Percentiles rank a stretch among this genome's conserved stretches.
phyloP scores from a whole-genome alignment of 2,329 filamentous ascomycete genomes.

The Ophiocordyceps camponoti-floridani region DNA sequence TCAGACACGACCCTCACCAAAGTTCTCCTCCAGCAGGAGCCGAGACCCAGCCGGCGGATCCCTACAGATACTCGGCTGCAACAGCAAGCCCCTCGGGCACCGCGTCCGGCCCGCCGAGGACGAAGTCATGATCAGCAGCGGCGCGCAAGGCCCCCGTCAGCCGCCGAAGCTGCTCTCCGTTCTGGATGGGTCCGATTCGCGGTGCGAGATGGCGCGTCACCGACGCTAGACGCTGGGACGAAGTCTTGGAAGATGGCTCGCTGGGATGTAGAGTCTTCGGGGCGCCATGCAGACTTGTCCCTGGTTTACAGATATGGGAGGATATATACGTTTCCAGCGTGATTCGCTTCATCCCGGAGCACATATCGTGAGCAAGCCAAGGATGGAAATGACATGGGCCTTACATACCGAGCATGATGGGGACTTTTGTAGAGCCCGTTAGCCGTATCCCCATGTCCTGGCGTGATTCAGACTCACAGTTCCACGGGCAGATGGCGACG shows the following conservation, averaged over 20 bases:
- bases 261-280: slow-evolving; percentile 42
- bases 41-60: slow-evolving; percentile 34
- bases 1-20: slow-evolving; percentile 5
- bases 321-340: slow-evolving; percentile 30
- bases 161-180: slow-evolving; percentile 43
- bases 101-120: not conserved
- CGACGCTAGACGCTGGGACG: slow-evolving; percentile 15
- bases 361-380: not conserved
- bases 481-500: slow-evolving; percentile 30
- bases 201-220: slow-evolving; percentile 13
- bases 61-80: slow-evolving; percentile 36
- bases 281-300: slow-evolving; percentile 20
- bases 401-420: slow-evolving; percentile 5
- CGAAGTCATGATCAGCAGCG: slow-evolving; percentile 16
- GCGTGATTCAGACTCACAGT: slow-evolving; percentile 20
- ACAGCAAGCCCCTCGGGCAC: slow-evolving; percentile 30
- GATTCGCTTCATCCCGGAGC: slow-evolving; percentile 33
- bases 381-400: not conserved
- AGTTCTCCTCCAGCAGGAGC: slow-evolving; percentile 33
- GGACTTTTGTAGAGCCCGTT: not conserved
- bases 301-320: too few species aligned
- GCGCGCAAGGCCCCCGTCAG: slow-evolving; percentile 21
- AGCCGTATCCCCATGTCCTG: not conserved
- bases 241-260: slow-evolving; percentile 37
- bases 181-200: slow-evolving; percentile 24